A percentile compares a stretch with the other conserved stretches of the same genome.
Evolutionary conservation across 345 rosid genomes (phyloP).

Genomic region (Salix dunnii): DNA sequence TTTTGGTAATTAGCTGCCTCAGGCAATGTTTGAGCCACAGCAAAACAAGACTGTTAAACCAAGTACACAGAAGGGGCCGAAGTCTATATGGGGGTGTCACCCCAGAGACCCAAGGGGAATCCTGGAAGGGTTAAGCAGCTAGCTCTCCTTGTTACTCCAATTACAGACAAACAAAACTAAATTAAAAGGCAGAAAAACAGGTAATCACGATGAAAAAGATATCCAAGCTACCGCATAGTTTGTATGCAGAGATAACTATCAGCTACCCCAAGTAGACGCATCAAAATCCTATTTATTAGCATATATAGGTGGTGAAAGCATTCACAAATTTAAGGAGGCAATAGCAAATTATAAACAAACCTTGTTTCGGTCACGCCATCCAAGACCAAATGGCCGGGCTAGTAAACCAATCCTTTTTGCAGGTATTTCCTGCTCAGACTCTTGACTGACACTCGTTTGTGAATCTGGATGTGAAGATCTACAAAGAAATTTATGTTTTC

Average conservation of each 20-base stretch:
- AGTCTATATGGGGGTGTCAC: not conserved
- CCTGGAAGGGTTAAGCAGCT: not conserved
- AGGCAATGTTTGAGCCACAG: not conserved
- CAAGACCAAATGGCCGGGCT: conserved; percentile 85
- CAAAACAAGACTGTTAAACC: not conserved
- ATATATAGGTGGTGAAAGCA: not conserved
- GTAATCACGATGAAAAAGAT: not conserved
- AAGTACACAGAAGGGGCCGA: not conserved
- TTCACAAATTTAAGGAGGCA: not conserved
- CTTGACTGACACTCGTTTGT: conserved; percentile 47
- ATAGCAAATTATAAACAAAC: conserved; percentile 26
- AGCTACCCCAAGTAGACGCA: not conserved
- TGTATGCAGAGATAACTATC: not conserved
- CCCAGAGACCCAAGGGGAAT: not conserved
- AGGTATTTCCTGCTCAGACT: conserved; percentile 58
- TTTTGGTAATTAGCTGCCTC: not conserved
- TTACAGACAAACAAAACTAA: not conserved
- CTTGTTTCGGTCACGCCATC: conserved; percentile 98
- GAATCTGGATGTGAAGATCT: conserved; percentile 63
- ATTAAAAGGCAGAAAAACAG: not conserved
- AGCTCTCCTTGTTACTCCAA: not conserved
- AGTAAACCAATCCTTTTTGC: conserved; percentile 75
- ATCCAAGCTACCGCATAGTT: not conserved
- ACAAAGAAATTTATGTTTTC: conserved; percentile 11
- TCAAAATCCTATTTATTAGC: not conserved